These are phyloP conservation scores for Daldinia concentrica DNA, from an alignment of 495 filamentous ascomycete species.

Conservation along the genomic window DNA sequence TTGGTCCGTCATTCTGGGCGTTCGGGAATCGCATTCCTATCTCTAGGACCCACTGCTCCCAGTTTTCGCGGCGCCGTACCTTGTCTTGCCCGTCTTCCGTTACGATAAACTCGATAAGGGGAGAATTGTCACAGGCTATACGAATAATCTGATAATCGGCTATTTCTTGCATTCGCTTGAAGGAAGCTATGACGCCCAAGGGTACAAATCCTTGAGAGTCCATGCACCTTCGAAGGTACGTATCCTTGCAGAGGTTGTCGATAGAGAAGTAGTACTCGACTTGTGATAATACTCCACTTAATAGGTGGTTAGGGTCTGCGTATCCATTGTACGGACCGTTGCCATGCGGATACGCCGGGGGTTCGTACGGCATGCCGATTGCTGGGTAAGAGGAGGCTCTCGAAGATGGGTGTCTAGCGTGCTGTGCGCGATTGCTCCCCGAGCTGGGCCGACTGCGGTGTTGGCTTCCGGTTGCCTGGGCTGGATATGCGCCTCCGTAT, in stretches of 20 bases:
- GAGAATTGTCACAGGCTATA: constrained; percentile 74
- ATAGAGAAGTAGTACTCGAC: constrained; percentile 97
- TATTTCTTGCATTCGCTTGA: constrained; percentile 82
- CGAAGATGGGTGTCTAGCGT: constrained; percentile 37
- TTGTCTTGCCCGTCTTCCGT: constrained; percentile 79
- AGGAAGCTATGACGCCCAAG: constrained; percentile 76
- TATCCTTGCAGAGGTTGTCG: constrained; percentile 95
- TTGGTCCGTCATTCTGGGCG: constrained; percentile 55
- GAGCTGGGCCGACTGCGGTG: constrained; percentile 37
- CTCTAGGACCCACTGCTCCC: constrained; percentile 82
- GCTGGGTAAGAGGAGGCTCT: constrained; percentile 32
- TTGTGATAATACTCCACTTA: constrained; percentile 62
- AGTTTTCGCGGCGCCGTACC: constrained; percentile 78
- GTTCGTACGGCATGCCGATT: constrained; percentile 59
- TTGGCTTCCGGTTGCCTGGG: constrained; percentile 21
- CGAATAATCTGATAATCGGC: constrained; percentile 77
- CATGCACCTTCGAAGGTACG: constrained; percentile 89
- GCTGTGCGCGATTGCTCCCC: constrained; percentile 35
- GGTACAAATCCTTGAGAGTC: constrained; percentile 93
- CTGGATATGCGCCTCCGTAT: constrained; percentile 38
- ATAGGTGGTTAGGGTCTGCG: constrained; percentile 64
- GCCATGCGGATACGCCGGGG: constrained; percentile 66
- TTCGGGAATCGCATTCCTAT: constrained; percentile 57
- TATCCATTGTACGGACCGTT: constrained; percentile 70
- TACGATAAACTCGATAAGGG: constrained; percentile 71